Percentiles rank a stretch among this genome's conserved stretches.
Conservation (phyloP, 257 asterid genomes). For the Plantago major region DNA sequence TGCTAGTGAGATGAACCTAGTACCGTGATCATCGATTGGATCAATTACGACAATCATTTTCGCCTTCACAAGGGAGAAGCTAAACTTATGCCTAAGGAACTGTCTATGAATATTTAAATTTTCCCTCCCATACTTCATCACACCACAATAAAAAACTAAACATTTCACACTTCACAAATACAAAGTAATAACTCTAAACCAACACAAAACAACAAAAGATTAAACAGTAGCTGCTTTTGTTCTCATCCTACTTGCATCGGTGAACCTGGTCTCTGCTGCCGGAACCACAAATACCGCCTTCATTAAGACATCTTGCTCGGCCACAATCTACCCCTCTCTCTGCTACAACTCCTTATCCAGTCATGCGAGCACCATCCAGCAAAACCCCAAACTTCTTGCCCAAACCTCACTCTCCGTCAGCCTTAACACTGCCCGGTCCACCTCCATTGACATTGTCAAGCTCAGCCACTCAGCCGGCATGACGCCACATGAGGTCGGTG, state of each 20-base stretch:
- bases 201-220: neutral
- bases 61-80: no score
- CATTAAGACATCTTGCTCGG: constrained; percentile 54
- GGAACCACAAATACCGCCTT: constrained; percentile 31
- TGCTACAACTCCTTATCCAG: constrained; percentile 55
- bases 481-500: constrained; percentile 45
- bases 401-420: constrained; percentile 51
- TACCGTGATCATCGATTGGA: no score
- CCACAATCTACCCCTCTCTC: constrained; percentile 61
- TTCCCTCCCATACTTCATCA: constrained; percentile 7
- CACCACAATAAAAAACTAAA: constrained; percentile 13
- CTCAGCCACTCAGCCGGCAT: constrained; percentile 34
- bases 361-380: constrained; percentile 42
- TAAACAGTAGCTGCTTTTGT: constrained; percentile 7
- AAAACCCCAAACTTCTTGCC: constrained; percentile 47
- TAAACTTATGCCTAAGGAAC: no score
- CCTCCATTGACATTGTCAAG: constrained; percentile 37
- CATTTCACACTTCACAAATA: neutral
- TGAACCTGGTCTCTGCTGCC: constrained; percentile 1
- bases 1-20: no score
- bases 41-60: no score
- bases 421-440: constrained; percentile 35
- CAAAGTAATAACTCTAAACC: neutral
- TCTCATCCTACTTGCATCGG: constrained; percentile 19
- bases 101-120: constrained; percentile 9